Percentiles rank a stretch among this genome's conserved stretches.
Evolutionary conservation across 371 early-diverging fungal genomes (phyloP).

Genomic region (Entomophthora muscae): DNA sequence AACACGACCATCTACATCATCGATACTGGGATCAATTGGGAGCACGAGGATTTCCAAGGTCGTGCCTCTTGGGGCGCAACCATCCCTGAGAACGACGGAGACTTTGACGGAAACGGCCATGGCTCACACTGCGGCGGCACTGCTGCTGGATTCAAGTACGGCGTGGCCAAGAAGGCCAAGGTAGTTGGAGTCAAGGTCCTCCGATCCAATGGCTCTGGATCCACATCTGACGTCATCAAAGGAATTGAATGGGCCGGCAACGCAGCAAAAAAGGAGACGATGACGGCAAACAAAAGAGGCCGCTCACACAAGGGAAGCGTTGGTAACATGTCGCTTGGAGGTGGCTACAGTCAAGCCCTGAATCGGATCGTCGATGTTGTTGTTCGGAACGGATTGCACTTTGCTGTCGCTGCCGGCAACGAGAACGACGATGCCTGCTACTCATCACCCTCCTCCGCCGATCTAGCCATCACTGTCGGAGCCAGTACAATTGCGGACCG

Average conservation of each 20-base stretch:
- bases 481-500: slow-evolving; percentile 67
- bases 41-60: too few relatives aligned
- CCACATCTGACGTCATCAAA: slow-evolving; percentile 56
- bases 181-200: slow-evolving; percentile 90
- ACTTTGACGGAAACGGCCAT: slow-evolving; percentile 74
- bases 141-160: slow-evolving; percentile 70
- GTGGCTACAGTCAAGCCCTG: slow-evolving; percentile 67
- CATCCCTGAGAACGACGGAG: slow-evolving; percentile 48
- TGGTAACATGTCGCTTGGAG: slow-evolving; percentile 93
- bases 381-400: slow-evolving; percentile 63
- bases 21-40: too few relatives aligned
- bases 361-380: slow-evolving; percentile 74
- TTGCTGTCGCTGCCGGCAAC: slow-evolving; percentile 98
- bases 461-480: slow-evolving; percentile 90
- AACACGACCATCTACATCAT: too few relatives aligned
- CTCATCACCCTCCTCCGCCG: slow-evolving; percentile 85
- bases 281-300: slow-evolving; percentile 24
- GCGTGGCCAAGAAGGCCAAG: slow-evolving; percentile 81
- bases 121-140: slow-evolving; percentile 94
- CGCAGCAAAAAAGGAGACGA: slow-evolving; percentile 23
- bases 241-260: slow-evolving; percentile 55
- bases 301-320: slow-evolving; percentile 54
- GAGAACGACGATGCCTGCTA: slow-evolving; percentile 88
- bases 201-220: slow-evolving; percentile 65
- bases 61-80: too few relatives aligned